phyloP scores from a whole-genome alignment of 2,329 filamentous ascomycete species.

The Colletotrichum liriopes region DNA sequence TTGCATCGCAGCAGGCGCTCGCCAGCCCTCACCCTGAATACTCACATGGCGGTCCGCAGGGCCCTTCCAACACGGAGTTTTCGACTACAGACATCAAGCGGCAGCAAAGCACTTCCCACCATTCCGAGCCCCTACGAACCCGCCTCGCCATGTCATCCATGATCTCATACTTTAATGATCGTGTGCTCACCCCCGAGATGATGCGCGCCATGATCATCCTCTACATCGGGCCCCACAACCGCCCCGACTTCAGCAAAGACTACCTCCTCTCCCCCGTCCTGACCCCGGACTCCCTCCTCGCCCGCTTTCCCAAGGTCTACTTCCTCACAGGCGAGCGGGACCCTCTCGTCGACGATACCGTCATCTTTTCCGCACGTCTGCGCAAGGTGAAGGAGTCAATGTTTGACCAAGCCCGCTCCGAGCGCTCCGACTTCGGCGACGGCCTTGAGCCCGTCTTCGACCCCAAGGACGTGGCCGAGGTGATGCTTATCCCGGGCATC shows the following conservation, averaged over 20 bases:
- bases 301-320: constrained; percentile 93
- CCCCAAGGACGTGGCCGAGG: constrained; percentile 84
- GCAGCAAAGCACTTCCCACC: constrained; percentile 62
- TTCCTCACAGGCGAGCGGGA: constrained; percentile 96
- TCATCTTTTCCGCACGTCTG: constrained; percentile 94
- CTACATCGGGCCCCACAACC: constrained; percentile 93
- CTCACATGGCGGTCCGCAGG: constrained; percentile 62
- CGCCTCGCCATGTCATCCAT: constrained; percentile 96
- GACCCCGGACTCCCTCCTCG: constrained; percentile 86
- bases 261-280: constrained; percentile 92
- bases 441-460: constrained; percentile 71
- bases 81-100: constrained; percentile 29
- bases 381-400: constrained; percentile 80
- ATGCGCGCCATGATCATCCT: constrained; percentile 99
- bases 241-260: constrained; percentile 92
- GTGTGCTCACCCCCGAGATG: constrained; percentile 96
- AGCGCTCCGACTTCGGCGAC: constrained; percentile 56
- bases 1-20: constrained; percentile 43
- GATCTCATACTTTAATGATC: constrained; percentile 98
- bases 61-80: constrained; percentile 44
- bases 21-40: constrained; percentile 64
- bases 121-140: constrained; percentile 77
- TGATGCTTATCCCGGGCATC: constrained; percentile 88
- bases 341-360: constrained; percentile 95
- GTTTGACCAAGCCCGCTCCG: constrained; percentile 47